phyloP scores from a whole-genome alignment of 2,329 filamentous ascomycete species.

The Pseudogymnoascus sp. region DNA sequence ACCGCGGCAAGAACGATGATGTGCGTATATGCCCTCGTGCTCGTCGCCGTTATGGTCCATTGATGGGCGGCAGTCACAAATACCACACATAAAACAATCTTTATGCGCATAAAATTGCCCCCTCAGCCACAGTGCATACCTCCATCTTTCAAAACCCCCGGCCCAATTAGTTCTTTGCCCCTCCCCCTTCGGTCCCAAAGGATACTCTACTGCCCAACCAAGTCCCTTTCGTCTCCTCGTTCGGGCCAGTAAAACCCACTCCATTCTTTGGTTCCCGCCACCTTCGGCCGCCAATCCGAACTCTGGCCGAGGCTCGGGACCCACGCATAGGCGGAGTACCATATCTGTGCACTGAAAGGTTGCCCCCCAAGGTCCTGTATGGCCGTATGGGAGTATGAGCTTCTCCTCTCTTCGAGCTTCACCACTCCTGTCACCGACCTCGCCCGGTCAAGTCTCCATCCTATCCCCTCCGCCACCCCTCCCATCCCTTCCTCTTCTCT shows the following conservation, averaged over 20 bases:
- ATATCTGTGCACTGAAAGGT: background rate
- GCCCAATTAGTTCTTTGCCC: background rate
- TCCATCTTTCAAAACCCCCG: background rate
- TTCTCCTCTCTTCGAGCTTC: background rate
- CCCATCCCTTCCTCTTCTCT: background rate
- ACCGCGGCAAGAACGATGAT: background rate
- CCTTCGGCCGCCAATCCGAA: background rate
- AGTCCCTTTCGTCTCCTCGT: background rate
- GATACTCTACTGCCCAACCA: background rate
- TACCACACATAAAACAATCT: background rate
- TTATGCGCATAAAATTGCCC: background rate
- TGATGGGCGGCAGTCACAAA: background rate
- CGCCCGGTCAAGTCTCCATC: background rate
- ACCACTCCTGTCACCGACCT: background rate
- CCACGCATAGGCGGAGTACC: slow-evolving; percentile 9
- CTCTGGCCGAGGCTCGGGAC: background rate
- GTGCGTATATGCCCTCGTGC: background rate
- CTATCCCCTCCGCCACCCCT: background rate
- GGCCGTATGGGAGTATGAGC: background rate
- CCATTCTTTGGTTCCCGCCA: background rate
- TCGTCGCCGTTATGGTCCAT: background rate
- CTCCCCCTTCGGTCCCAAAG: background rate
- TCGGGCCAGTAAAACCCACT: background rate
- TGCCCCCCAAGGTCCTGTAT: background rate
- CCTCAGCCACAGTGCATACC: background rate